Percentiles rank a stretch among this genome's conserved stretches.
phyloP scores from a whole-genome alignment of 495 filamentous ascomycete genomes.

The Thermothielavioides terrestris region DNA sequence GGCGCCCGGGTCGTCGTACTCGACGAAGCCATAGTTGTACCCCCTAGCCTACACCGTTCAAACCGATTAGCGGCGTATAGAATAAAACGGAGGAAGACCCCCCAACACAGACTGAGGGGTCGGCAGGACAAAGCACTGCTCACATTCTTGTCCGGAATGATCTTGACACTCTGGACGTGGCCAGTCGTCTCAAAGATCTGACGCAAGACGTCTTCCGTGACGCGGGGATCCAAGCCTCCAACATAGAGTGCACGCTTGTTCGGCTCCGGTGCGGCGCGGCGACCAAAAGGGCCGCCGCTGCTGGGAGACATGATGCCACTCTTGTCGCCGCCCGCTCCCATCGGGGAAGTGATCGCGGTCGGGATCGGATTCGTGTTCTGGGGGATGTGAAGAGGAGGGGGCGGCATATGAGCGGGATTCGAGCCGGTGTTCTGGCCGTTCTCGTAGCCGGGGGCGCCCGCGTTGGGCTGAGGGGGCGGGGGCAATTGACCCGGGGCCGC shows the following conservation, averaged over 20 bases:
- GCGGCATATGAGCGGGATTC: slow-evolving; percentile 80
- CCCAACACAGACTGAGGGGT: not conserved
- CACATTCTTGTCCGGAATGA: slow-evolving; percentile 98
- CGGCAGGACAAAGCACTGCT: slow-evolving; percentile 26
- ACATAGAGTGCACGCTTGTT: slow-evolving; percentile 98
- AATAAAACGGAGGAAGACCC: not conserved
- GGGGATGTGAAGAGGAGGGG: slow-evolving; percentile 85
- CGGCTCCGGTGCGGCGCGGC: slow-evolving; percentile 90
- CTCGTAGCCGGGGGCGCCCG: slow-evolving; percentile 62
- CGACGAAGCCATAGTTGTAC: slow-evolving; percentile 98
- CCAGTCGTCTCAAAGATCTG: slow-evolving; percentile 99
- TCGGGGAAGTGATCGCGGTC: slow-evolving; percentile 82
- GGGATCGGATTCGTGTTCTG: slow-evolving; percentile 96
- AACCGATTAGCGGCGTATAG: slow-evolving; percentile 1
- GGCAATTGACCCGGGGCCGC: slow-evolving; percentile 51
- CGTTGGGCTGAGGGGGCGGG: slow-evolving; percentile 55
- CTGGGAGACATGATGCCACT: slow-evolving; percentile 71
- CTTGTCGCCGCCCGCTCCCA: slow-evolving; percentile 55
- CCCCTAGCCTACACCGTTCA: slow-evolving; percentile 63
- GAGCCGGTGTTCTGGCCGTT: slow-evolving; percentile 59
- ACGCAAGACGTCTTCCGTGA: slow-evolving; percentile 91
- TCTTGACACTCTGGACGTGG: slow-evolving; percentile 97
- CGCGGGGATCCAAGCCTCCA: slow-evolving; percentile 86
- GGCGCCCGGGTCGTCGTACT: slow-evolving; percentile 95
- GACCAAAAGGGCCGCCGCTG: slow-evolving; percentile 69